Conservation (phyloP, 2,329 filamentous ascomycete genomes). For the Phialocephala subalpina region DNA sequence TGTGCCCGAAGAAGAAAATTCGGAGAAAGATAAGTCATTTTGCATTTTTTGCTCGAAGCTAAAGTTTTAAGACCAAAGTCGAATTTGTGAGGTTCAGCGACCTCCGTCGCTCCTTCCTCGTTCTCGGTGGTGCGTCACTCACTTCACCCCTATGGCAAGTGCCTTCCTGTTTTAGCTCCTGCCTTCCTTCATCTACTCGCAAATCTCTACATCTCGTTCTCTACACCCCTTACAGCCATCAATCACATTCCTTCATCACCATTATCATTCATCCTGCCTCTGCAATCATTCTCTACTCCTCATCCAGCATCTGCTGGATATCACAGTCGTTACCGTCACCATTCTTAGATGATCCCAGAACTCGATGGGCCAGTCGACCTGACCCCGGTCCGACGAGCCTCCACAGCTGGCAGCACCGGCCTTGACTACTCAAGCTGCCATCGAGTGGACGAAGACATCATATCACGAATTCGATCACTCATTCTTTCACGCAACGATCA, state of each 20-base stretch:
- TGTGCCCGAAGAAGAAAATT: not conserved
- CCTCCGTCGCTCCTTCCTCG: conserved; percentile 18
- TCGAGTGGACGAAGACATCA: conserved; percentile 41
- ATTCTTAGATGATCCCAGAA: conserved; percentile 33
- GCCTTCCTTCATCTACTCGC: not conserved
- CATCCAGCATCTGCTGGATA: conserved; percentile 16
- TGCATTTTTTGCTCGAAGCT: no score
- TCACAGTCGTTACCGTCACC: conserved; percentile 8
- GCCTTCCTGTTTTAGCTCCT: not conserved
- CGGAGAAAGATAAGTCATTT: not conserved
- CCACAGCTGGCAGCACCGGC: conserved; percentile 32
- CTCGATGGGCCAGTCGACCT: conserved; percentile 27
- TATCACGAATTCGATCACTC: conserved; percentile 40
- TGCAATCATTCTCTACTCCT: conserved; percentile 4
- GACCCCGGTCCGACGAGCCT: conserved; percentile 26
- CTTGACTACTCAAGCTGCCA: conserved; percentile 35
- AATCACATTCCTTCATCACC: conserved; percentile 17
- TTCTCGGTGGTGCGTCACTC: not conserved
- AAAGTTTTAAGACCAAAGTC: no score
- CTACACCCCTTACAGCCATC: not conserved
- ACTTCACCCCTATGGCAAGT: not conserved
- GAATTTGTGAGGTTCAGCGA: not conserved
- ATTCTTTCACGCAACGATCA: conserved; percentile 37
- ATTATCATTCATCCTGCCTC: conserved; percentile 14
- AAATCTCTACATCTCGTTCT: not conserved